These are phyloP conservation scores for Sporothrix brasiliensis DNA, from an alignment of 2,329 filamentous ascomycete species.

Conservation along the genomic window DNA sequence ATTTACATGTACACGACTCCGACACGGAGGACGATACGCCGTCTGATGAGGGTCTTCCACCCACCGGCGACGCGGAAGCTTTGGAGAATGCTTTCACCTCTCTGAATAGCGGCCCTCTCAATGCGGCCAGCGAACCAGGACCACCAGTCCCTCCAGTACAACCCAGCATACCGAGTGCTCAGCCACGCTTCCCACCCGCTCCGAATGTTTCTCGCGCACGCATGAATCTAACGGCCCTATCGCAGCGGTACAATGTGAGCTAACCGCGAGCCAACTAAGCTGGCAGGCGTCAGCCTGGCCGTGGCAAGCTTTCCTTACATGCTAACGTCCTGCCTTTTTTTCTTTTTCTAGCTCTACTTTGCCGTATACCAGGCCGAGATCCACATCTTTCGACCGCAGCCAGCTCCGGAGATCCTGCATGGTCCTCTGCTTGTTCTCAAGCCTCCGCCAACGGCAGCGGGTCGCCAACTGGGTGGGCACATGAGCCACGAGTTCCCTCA, in stretches of 20 bases:
- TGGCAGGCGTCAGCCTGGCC: background rate
- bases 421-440: conserved; percentile 56
- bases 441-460: conserved; percentile 48
- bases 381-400: conserved; percentile 57
- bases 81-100: background rate
- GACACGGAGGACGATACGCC: background rate
- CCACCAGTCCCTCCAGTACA: background rate
- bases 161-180: background rate
- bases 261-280: background rate
- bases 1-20: background rate
- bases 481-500: conserved; percentile 59
- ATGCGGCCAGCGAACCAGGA: background rate
- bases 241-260: conserved; percentile 59
- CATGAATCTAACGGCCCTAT: conserved; percentile 61
- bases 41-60: background rate
- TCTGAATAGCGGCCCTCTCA: background rate
- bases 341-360: conserved; percentile 57
- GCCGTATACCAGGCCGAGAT: conserved; percentile 60
- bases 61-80: background rate
- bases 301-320: background rate
- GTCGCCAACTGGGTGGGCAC: conserved; percentile 51
- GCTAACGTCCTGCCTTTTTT: background rate
- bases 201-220: conserved; percentile 44
- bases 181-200: conserved; percentile 31
- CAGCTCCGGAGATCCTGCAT: conserved; percentile 55